phyloP scores from a whole-genome alignment of 352 stramenopile genomes.

The Phytophthora capsici region DNA sequence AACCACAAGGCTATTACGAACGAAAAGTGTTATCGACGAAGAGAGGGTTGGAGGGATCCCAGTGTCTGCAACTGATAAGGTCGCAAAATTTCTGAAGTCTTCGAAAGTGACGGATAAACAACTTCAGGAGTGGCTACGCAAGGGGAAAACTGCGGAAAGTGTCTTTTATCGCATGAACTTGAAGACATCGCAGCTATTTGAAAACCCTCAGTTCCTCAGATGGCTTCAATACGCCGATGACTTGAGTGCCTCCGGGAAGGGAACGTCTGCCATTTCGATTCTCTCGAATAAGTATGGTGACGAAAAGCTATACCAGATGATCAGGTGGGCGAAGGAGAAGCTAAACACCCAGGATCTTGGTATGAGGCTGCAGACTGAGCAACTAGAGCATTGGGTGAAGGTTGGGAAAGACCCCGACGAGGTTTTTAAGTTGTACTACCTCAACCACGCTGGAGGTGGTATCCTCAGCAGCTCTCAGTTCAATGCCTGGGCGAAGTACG shows the following conservation, averaged over 20 bases:
- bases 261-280: conserved; percentile 1
- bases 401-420: neutral
- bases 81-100: neutral
- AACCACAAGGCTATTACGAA: neutral
- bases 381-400: conserved; percentile 3
- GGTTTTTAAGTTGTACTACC: conserved; percentile 1
- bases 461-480: conserved; percentile 1
- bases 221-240: neutral
- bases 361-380: neutral
- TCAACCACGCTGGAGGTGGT: neutral
- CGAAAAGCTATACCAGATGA: neutral
- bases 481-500: neutral
- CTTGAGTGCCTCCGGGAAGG: neutral
- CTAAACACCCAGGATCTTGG: neutral
- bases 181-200: neutral
- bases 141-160: neutral
- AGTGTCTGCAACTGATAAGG: neutral
- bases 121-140: neutral
- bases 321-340: neutral
- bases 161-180: neutral
- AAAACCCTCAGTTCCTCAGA: neutral
- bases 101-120: neutral
- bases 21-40: neutral
- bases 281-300: conserved; percentile 1
- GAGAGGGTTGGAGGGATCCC: neutral